phyloP scores from a whole-genome alignment of 2,329 filamentous ascomycete genomes.

The Stagonosporopsis chrysanthemi region DNA sequence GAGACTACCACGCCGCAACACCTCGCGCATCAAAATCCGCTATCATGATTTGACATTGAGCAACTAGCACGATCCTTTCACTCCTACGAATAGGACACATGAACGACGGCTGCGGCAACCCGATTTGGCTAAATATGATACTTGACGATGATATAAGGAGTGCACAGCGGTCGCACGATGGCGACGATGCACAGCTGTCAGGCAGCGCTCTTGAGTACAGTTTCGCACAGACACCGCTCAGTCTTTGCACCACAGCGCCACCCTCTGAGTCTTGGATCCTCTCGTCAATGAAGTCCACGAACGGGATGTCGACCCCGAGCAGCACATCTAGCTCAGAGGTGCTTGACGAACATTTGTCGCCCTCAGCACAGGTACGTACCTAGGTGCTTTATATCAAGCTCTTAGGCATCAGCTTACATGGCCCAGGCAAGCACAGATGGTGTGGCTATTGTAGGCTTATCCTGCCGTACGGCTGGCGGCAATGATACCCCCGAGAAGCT shows the following conservation, averaged over 20 bases:
- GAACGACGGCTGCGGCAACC: neutral
- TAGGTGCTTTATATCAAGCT: too few relatives aligned
- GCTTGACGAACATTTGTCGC: neutral
- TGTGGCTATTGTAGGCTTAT: constrained; percentile 47
- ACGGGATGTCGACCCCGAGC: constrained; percentile 8
- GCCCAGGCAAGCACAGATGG: constrained; percentile 13
- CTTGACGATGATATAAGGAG: constrained; percentile 1
- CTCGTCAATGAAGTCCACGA: constrained; percentile 5
- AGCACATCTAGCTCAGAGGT: constrained; percentile 11
- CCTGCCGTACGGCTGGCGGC: constrained; percentile 43
- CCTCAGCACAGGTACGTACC: neutral
- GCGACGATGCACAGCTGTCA: neutral
- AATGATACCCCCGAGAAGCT: constrained; percentile 43
- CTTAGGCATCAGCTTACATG: neutral
- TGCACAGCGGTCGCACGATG: neutral
- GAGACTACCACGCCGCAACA: neutral
- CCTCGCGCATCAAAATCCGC: neutral
- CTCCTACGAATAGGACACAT: neutral
- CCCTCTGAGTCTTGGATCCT: neutral
- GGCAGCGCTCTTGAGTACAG: neutral
- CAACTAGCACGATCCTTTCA: neutral
- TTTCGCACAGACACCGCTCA: neutral
- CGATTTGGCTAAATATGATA: neutral
- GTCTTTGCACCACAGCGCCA: neutral
- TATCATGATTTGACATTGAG: constrained; percentile 1